Conservation (phyloP, 139 green algal species). For the Chlamydomonas sp. region DNA sequence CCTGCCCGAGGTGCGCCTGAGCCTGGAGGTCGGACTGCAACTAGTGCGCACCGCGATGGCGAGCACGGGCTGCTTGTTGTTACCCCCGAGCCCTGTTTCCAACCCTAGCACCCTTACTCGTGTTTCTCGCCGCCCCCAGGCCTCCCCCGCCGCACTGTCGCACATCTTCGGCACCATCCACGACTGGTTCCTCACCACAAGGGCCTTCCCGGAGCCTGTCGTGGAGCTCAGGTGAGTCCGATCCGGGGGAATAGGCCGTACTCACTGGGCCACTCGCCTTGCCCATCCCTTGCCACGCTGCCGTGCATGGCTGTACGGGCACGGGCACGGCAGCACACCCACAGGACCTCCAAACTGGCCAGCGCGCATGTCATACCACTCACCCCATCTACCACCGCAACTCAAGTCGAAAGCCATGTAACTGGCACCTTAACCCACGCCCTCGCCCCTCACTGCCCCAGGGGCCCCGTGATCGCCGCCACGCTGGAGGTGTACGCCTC, state of each 20-base stretch:
- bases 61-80: no score
- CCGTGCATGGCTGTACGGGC: no score
- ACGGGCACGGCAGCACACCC: no score
- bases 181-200: conserved; percentile 65
- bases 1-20: conserved; percentile 48
- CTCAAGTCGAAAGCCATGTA: no score
- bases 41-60: no score
- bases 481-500: conserved; percentile 70
- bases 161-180: conserved; percentile 80
- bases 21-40: no score
- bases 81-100: no score
- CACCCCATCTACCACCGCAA: background rate
- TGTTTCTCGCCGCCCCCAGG: background rate
- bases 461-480: conserved; percentile 39
- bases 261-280: no score
- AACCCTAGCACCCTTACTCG: no score
- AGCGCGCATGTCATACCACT: background rate
- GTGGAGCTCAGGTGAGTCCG: conserved; percentile 29
- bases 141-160: conserved; percentile 50
- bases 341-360: no score
- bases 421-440: no score
- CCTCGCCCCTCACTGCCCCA: background rate
- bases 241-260: background rate
- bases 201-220: conserved; percentile 44
- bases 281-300: no score